Percentiles rank a stretch among this genome's conserved stretches.
phyloP scores from a whole-genome alignment of 176 grass and related monocot species.

The maize (Zea mays) region Zm-B73-REFERENCE-NAM-5.0 NC_050101.1:106995501-106996000 shows the following conservation, averaged over 20 bases:
- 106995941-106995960: no score
- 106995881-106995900: no score
- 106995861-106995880: no score
- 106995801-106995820: background rate
- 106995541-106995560: background rate
- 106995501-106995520: conserved; percentile 37
- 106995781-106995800: background rate
- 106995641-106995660: background rate
- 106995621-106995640: background rate
- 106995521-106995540: background rate
- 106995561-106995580: conserved; percentile 14
- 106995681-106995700: background rate
- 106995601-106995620: background rate
- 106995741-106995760: background rate
- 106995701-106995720: conserved; percentile 6
- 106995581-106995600: conserved; percentile 10
- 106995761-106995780: background rate
- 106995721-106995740: background rate
- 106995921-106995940: no score
- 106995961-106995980: no score
- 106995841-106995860: no score
- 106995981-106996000: no score
- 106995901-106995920: no score
- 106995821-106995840: no score
- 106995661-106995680: background rate